These are phyloP conservation scores for Termitomyces sp. DNA, from an alignment of 768 basidiomycete species.

Conservation along the genomic window DNA sequence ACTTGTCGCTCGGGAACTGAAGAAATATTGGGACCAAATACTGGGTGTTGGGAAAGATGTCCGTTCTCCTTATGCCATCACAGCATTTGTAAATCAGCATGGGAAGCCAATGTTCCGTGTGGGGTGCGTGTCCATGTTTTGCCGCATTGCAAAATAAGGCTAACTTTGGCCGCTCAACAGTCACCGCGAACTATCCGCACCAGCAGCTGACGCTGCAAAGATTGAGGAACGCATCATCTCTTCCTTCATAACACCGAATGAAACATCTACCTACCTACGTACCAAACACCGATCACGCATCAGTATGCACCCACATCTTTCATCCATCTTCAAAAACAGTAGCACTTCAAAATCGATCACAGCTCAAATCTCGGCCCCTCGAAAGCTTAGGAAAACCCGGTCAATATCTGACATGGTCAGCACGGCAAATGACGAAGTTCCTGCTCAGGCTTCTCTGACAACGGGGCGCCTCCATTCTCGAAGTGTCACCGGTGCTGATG, in stretches of 20 bases:
- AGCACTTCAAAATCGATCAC: constrained; percentile 27
- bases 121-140: constrained; percentile 47
- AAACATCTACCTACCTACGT: constrained; percentile 38
- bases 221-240: constrained; percentile 42
- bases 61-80: constrained; percentile 78
- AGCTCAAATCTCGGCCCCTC: constrained; percentile 29
- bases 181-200: constrained; percentile 59
- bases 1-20: constrained; percentile 71
- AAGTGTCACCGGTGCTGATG: constrained; percentile 72
- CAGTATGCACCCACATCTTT: constrained; percentile 57
- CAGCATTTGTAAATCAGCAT: constrained; percentile 79
- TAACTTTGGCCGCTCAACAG: constrained; percentile 29
- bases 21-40: constrained; percentile 68
- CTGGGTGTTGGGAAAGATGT: constrained; percentile 63
- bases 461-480: constrained; percentile 70
- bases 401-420: constrained; percentile 65
- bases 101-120: constrained; percentile 77
- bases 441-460: constrained; percentile 23
- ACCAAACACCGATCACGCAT: constrained; percentile 59
- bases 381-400: constrained; percentile 68
- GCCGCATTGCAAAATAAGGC: not conserved
- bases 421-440: constrained; percentile 24
- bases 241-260: constrained; percentile 29
- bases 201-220: constrained; percentile 49
- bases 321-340: constrained; percentile 46